phyloP scores from a whole-genome alignment of 2,329 filamentous ascomycete species.

The Diaporthe velutina region DNA sequence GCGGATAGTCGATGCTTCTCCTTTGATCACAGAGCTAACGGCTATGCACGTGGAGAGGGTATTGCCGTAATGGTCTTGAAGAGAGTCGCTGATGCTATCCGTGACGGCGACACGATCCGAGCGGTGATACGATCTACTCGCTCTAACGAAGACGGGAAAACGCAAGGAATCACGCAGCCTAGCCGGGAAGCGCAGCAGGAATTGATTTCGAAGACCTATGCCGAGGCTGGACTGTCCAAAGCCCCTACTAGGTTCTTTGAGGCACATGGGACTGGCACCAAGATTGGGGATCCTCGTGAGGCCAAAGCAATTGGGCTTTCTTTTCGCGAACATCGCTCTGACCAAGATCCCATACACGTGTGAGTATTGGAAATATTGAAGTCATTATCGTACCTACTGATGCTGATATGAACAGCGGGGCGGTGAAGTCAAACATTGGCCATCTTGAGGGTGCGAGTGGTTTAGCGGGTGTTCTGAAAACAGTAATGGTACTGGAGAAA shows the following conservation, averaged over 20 bases:
- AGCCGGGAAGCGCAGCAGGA: slow-evolving; percentile 49
- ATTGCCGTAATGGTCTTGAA: slow-evolving; percentile 62
- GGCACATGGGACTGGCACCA: slow-evolving; percentile 58
- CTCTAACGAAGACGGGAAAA: not conserved
- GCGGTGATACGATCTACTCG: not conserved
- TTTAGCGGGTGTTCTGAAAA: slow-evolving; percentile 49
- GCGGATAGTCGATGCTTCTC: not conserved
- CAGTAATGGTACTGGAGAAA: slow-evolving; percentile 47
- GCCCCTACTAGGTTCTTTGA: slow-evolving; percentile 46
- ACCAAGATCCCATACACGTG: slow-evolving; percentile 10
- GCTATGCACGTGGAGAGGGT: slow-evolving; percentile 47
- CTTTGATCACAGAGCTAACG: slow-evolving; percentile 39
- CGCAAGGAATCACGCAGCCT: slow-evolving; percentile 56
- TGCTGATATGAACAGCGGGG: slow-evolving; percentile 39
- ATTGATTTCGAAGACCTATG: slow-evolving; percentile 51
- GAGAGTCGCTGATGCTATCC: slow-evolving; percentile 57
- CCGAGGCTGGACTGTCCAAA: slow-evolving; percentile 43
- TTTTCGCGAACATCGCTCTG: not conserved
- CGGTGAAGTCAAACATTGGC: slow-evolving; percentile 49
- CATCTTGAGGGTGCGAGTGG: slow-evolving; percentile 47
- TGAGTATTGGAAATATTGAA: not conserved
- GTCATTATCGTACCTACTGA: not conserved
- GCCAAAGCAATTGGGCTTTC: slow-evolving; percentile 47
- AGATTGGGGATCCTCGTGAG: slow-evolving; percentile 55
- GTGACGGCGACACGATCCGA: slow-evolving; percentile 50